Conservation (phyloP, 768 basidiomycete genomes). For the Piloderma croceum region DNA sequence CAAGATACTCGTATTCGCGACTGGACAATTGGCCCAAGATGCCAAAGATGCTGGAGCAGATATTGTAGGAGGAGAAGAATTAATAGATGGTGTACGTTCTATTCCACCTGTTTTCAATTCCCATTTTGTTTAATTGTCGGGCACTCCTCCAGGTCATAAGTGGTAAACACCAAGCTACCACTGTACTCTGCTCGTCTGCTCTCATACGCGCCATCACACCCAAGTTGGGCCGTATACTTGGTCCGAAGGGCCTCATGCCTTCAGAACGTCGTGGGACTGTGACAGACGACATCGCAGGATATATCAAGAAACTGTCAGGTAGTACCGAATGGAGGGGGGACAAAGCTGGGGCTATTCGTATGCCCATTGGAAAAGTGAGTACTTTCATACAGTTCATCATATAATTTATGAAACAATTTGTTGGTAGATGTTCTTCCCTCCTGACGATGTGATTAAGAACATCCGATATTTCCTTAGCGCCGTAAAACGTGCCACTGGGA, state of each 20-base stretch:
- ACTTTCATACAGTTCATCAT: conserved; percentile 32
- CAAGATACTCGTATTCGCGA: conserved; percentile 89
- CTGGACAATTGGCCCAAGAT: conserved; percentile 73
- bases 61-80: conserved; percentile 84
- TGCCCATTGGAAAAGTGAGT: conserved; percentile 73
- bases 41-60: conserved; percentile 87
- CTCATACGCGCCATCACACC: conserved; percentile 76
- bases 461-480: conserved; percentile 68
- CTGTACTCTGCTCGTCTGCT: conserved; percentile 77
- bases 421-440: conserved; percentile 11
- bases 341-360: conserved; percentile 75
- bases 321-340: conserved; percentile 93
- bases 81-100: conserved; percentile 73
- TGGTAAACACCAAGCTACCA: conserved; percentile 72
- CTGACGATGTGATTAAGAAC: conserved; percentile 75
- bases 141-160: conserved; percentile 52
- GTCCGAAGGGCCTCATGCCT: conserved; percentile 96
- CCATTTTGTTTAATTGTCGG: conserved; percentile 5
- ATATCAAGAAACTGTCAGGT: conserved; percentile 72
- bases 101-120: conserved; percentile 1
- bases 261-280: conserved; percentile 92
- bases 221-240: conserved; percentile 69
- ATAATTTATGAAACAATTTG: conserved; percentile 73
- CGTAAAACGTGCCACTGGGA: conserved; percentile 72
- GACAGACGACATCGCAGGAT: conserved; percentile 80